Evolutionary conservation across 225 moss, liverwort and hornwort genomes (phyloP).

Genomic region (Bryum argenteum): DNA sequence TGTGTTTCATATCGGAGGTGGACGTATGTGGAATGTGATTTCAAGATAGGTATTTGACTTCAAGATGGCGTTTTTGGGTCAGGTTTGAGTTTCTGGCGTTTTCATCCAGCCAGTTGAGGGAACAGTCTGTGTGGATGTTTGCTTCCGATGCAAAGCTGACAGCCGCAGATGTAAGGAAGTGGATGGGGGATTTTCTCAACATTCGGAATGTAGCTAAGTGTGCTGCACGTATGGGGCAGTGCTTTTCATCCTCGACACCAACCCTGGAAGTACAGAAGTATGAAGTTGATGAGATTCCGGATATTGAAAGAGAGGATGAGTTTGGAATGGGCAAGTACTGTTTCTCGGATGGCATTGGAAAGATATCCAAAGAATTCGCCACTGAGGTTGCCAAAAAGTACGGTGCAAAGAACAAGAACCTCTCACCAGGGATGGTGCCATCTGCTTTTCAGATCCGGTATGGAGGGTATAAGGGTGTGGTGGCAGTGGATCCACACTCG

Average conservation of each 20-base stretch:
- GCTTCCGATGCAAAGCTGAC: slow-evolving; percentile 48
- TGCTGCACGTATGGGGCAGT: slow-evolving; percentile 97
- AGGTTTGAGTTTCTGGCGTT: slow-evolving; percentile 71
- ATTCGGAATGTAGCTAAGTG: slow-evolving; percentile 85
- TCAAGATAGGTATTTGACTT: too few relatives aligned
- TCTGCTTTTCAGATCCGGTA: slow-evolving; percentile 92
- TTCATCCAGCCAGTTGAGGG: slow-evolving; percentile 80
- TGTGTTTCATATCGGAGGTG: too few relatives aligned
- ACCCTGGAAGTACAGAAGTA: slow-evolving; percentile 55
- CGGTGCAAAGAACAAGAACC: slow-evolving; percentile 38
- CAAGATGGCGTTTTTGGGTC: too few relatives aligned
- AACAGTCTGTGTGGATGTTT: slow-evolving; percentile 95
- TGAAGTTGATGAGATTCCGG: slow-evolving; percentile 60
- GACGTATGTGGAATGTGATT: too few relatives aligned
- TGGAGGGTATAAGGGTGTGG: slow-evolving; percentile 89
- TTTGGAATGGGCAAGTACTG: slow-evolving; percentile 42
- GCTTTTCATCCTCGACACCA: slow-evolving; percentile 84
- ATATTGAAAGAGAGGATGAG: slow-evolving; percentile 54
- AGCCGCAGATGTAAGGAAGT: slow-evolving; percentile 54
- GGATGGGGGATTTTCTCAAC: slow-evolving; percentile 85
- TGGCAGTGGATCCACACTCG: slow-evolving; percentile 72
- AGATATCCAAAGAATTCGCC: slow-evolving; percentile 71
- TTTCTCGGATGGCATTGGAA: slow-evolving; percentile 95
- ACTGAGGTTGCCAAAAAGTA: slow-evolving; percentile 63
- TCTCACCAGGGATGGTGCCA: slow-evolving; percentile 40